A percentile compares a stretch with the other conserved stretches of the same genome.
These are phyloP conservation scores for Polyporus arcularius DNA, from an alignment of 768 basidiomycete species.

Conservation along the genomic window DNA sequence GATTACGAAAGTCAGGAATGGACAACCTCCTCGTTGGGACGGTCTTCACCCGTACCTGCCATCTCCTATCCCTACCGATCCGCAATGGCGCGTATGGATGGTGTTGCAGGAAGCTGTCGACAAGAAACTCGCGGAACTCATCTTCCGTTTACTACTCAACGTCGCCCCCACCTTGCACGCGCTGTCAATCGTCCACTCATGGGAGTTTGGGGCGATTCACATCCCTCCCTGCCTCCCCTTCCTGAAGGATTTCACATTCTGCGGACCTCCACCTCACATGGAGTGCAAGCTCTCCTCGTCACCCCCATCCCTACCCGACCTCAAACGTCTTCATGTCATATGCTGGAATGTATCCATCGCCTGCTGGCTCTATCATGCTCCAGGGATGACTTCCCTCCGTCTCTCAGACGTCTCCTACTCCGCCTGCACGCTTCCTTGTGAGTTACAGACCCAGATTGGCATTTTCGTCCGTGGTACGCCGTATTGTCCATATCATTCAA, in stretches of 20 bases:
- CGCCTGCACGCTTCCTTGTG: not conserved
- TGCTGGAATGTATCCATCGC: not conserved
- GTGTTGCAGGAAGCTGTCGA: not conserved
- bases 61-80: not conserved
- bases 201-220: constrained; percentile 1
- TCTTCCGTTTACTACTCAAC: not conserved
- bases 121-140: not conserved
- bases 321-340: not conserved
- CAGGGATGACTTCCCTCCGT: not conserved
- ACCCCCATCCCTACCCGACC: not conserved
- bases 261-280: not conserved
- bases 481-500: not conserved
- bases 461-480: not conserved
- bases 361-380: not conserved
- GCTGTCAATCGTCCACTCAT: constrained; percentile 6
- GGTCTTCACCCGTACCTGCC: not conserved
- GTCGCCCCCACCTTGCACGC: constrained; percentile 4
- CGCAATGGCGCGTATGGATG: not conserved
- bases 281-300: not conserved
- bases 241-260: not conserved
- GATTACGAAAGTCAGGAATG: not conserved
- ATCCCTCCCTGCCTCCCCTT: constrained; percentile 1
- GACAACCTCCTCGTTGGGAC: not conserved
- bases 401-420: not conserved
- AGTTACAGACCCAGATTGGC: not conserved